Conservation (phyloP, 202 grass and related monocot species). For the Dendrocalamus latiflorus region DNA sequence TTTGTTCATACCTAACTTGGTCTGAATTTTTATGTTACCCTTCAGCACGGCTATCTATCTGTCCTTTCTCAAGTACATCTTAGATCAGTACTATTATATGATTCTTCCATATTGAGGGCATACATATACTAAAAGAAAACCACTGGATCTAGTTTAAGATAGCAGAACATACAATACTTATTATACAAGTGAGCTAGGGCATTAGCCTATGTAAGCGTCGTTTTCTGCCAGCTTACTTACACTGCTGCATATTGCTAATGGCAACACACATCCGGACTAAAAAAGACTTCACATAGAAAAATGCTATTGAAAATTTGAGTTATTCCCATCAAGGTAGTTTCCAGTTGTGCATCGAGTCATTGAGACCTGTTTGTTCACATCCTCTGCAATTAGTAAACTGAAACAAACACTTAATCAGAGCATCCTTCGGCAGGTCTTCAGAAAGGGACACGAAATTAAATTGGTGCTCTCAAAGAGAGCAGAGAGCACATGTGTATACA, state of each 20-base stretch:
- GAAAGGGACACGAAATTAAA: constrained; percentile 10
- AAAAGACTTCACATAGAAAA: constrained; percentile 16
- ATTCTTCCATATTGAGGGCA: not conserved
- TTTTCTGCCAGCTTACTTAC: constrained; percentile 33
- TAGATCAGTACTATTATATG: not conserved
- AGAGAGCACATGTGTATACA: not conserved
- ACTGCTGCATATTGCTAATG: constrained; percentile 14
- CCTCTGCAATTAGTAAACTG: not conserved
- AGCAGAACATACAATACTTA: not conserved
- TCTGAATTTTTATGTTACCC: not conserved
- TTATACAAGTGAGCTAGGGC: constrained; percentile 1
- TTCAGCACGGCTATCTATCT: not conserved
- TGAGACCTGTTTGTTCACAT: not conserved
- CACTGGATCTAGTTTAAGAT: constrained; percentile 38
- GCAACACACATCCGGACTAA: constrained; percentile 21
- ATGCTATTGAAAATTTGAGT: not conserved
- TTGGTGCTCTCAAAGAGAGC: not conserved
- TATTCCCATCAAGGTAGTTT: constrained; percentile 19
- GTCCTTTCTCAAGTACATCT: not conserved
- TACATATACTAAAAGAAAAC: constrained; percentile 7
- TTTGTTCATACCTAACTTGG: not conserved
- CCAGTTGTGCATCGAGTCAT: not conserved
- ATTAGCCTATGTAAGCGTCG: constrained; percentile 28
- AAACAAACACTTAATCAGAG: too few relatives aligned
- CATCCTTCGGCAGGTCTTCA: not conserved